phyloP scores from a whole-genome alignment of 1,139 yeast genomes.

The Taphrina wiesneri region DNA sequence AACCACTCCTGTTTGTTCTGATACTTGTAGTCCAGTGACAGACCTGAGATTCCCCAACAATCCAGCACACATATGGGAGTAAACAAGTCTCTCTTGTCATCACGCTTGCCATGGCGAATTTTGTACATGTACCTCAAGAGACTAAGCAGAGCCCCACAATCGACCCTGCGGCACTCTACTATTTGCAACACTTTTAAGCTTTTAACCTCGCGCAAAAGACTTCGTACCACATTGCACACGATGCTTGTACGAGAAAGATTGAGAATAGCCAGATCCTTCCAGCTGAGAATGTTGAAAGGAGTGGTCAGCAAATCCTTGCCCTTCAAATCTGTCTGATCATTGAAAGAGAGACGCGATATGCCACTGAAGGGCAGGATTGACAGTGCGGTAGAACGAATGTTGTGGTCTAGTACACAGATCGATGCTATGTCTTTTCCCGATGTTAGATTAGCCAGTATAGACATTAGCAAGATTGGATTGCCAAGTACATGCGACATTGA shows the following conservation, averaged over 20 bases:
- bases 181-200: conserved; percentile 3
- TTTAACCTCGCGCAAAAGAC: neutral
- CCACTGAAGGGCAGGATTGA: conserved; percentile 1
- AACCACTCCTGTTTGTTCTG: conserved; percentile 28
- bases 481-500: conserved; percentile 5
- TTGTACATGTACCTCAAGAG: neutral
- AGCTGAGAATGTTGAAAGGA: neutral
- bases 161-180: conserved; percentile 18
- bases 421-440: neutral
- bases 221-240: neutral
- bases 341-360: neutral
- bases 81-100: neutral
- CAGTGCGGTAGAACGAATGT: conserved; percentile 13
- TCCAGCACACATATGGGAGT: conserved; percentile 16
- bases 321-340: conserved; percentile 5
- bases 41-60: conserved; percentile 21
- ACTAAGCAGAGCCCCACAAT: neutral
- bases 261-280: neutral
- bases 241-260: conserved; percentile 2
- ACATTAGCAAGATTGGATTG: conserved; percentile 4
- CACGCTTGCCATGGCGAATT: neutral
- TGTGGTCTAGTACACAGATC: neutral
- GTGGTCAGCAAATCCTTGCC: conserved; percentile 1
- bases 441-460: neutral
- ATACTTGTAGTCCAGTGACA: conserved; percentile 22